phyloP scores from a whole-genome alignment of 768 basidiomycete species.

The Crucibulum laeve region DNA sequence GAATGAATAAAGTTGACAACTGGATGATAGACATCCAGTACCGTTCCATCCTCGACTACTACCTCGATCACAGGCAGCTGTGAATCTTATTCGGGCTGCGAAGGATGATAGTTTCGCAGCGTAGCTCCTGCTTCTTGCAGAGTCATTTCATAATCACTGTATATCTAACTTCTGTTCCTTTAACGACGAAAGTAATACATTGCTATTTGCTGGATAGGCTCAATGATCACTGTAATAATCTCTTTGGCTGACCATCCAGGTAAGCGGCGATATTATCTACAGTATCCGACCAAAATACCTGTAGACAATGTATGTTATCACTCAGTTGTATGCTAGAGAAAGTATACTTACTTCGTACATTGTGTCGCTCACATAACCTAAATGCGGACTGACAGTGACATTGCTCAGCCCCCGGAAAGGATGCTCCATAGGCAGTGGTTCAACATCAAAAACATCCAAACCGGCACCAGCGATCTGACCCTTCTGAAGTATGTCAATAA shows the following conservation, averaged over 20 bases:
- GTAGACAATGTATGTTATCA: constrained; percentile 3
- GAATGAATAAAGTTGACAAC: not conserved
- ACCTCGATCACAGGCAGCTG: constrained; percentile 12
- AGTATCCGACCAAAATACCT: constrained; percentile 49
- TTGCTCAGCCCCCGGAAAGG: constrained; percentile 46
- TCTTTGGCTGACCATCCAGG: constrained; percentile 34
- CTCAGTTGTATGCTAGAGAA: not conserved
- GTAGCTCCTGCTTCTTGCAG: too few species aligned
- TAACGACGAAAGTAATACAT: too few species aligned
- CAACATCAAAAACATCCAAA: constrained; percentile 62
- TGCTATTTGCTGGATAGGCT: too few species aligned
- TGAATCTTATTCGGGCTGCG: constrained; percentile 12
- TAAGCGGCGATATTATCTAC: constrained; percentile 56
- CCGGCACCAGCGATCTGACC: constrained; percentile 54
- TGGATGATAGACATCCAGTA: constrained; percentile 15
- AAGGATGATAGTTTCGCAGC: too few species aligned
- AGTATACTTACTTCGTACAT: constrained; percentile 40
- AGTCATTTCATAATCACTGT: too few species aligned
- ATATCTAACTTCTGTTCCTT: too few species aligned
- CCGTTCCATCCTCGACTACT: constrained; percentile 15
- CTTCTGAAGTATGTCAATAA: constrained; percentile 42
- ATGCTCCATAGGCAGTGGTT: constrained; percentile 60
- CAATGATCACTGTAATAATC: not conserved
- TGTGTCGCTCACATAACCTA: constrained; percentile 49
- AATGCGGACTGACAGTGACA: constrained; percentile 59